A percentile compares a stretch with the other conserved stretches of the same genome.
Conservation (phyloP, 1,284 basidiomycete species). For the Tilletia walkeri region DNA sequence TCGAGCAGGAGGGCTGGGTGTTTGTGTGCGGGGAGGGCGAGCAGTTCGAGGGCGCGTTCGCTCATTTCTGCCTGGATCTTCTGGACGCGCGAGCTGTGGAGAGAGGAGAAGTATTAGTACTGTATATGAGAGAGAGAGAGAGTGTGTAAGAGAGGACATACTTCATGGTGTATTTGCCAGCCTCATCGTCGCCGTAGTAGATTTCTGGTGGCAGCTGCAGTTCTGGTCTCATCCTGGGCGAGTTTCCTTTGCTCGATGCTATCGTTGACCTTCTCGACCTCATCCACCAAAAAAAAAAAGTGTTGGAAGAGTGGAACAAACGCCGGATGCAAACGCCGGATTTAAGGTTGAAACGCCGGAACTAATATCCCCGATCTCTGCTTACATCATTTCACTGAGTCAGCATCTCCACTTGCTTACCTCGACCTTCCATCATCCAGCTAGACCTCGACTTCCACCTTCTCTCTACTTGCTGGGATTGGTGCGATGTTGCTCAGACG, state of each 20-base stretch:
- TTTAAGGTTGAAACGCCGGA: neutral
- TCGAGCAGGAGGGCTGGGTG: constrained; percentile 70
- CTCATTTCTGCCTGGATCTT: constrained; percentile 98
- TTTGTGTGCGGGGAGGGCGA: constrained; percentile 68
- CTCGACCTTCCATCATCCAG: no score
- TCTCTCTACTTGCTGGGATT: no score
- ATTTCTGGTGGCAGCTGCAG: constrained; percentile 94
- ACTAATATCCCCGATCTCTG: no score
- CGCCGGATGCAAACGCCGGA: neutral
- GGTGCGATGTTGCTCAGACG: no score
- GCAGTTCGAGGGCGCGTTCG: constrained; percentile 85
- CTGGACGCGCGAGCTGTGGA: constrained; percentile 72
- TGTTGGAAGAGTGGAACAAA: neutral
- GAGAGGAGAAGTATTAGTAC: neutral
- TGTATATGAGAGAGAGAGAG: neutral
- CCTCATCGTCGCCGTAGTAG: constrained; percentile 94
- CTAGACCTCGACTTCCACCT: no score
- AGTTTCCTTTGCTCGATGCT: neutral
- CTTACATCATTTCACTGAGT: no score
- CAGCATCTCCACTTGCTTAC: no score
- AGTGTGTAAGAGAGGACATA: constrained; percentile 57
- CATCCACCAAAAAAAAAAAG: neutral
- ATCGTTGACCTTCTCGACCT: neutral
- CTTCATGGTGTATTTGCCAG: constrained; percentile 96
- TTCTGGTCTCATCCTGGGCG: constrained; percentile 88